Evolutionary conservation across 2,329 filamentous ascomycete species (phyloP), one percentile per base, ranked within the genome.

Genomic region (Sarocladium brachiariae): DNA sequence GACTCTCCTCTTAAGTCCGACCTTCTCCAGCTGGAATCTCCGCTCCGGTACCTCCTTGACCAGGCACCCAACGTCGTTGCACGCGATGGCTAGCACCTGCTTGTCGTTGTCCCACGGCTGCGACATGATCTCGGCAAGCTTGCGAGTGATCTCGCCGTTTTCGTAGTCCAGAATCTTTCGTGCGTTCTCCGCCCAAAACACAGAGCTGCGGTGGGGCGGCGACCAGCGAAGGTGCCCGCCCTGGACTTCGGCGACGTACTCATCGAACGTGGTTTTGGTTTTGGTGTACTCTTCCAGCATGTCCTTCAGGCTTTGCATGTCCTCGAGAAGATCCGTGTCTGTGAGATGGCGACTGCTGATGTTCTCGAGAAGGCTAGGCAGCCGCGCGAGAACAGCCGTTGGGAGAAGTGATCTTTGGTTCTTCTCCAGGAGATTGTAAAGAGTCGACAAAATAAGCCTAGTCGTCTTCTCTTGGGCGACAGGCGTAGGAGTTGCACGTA

Each of bases 381-480:
- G 81, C 53, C 89, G 86, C 48, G 89, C 89, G 53, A 96, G 85
- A 19, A 93, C 86, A 1, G 93, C 91, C 2, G 86, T 85, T 7
- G 92, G 91, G 51, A 97, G 83, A 66, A 84, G 70, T 65, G 87
- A 77, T 78, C 87, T 73, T 71, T 80, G 68, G 75, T 89, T 84
- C 54, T 75, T 73, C 39, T 73, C 73, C 33, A 96, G 81, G 39
- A 99, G 83, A 69, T 96, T 97, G 65, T 86, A 80, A 35, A 99
- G 79, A 7, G 92, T 96, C 9, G 90, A 90, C 39, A 97, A 78
- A 41, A 96, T 81, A 50, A 99, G 78, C 25, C 93, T 84, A 1
- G 92, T 97, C 1, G 92, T 97, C 76, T 99, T 99, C 67, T 97
- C 93, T 99, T 99, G 39, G 92, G 91, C 2, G 93, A 97, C 37